Conservation (phyloP, 108 stramenopile species). For the Stephanodiscus triporus region DNA sequence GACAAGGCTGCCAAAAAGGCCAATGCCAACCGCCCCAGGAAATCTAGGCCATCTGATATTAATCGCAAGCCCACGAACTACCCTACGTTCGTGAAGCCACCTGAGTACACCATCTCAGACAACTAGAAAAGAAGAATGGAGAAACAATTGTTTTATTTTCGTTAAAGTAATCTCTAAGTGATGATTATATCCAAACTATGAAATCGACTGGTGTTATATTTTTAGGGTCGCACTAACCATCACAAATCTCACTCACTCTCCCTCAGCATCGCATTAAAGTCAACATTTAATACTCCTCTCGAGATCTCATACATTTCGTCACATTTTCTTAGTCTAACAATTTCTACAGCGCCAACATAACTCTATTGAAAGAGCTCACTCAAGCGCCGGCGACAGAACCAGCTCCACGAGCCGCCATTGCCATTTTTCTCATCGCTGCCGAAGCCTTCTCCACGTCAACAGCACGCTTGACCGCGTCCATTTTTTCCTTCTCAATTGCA, state of each 20-base stretch:
- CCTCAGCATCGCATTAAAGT: too few species aligned
- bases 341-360: not conserved
- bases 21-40: conserved; percentile 76
- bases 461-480: conserved; percentile 17
- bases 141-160: not conserved
- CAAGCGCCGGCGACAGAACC: conserved; percentile 38
- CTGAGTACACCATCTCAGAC: conserved; percentile 78
- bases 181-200: too few species aligned
- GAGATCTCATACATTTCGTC: not conserved
- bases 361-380: not conserved
- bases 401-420: conserved; percentile 28
- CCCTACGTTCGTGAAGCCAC: conserved; percentile 64
- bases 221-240: too few species aligned
- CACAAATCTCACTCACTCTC: too few species aligned
- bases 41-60: conserved; percentile 83
- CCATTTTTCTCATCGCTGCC: conserved; percentile 43
- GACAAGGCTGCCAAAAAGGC: conserved; percentile 89
- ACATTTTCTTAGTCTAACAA: not conserved
- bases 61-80: conserved; percentile 76
- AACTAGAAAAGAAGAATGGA: conserved; percentile 10
- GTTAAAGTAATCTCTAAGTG: not conserved
- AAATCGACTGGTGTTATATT: too few species aligned
- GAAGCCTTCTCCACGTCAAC: conserved; percentile 30
- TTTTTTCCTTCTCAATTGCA: conserved; percentile 43
- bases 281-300: too few species aligned